phyloP scores from a whole-genome alignment of 2,329 filamentous ascomycete genomes.

The Ciborinia camelliae region DNA sequence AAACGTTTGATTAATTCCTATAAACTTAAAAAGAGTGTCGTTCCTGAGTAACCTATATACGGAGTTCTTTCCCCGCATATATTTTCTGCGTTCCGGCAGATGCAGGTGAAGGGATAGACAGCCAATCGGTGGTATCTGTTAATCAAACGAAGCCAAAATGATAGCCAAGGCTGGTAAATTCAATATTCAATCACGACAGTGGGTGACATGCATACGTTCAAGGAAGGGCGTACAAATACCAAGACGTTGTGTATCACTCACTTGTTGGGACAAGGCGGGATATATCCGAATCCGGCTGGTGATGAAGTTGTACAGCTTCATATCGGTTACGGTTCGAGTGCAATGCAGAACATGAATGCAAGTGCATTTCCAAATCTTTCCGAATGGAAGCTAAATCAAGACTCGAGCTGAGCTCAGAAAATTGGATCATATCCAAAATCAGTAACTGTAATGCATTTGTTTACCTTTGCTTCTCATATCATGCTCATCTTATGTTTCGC shows the following conservation, averaged over 20 bases:
- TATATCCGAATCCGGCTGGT: conserved; percentile 1
- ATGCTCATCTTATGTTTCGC: not conserved
- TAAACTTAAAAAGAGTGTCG: too few species aligned
- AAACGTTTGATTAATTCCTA: not conserved
- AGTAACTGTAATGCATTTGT: not conserved
- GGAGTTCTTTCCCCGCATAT: not conserved
- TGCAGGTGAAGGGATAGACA: not conserved
- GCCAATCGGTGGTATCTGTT: not conserved
- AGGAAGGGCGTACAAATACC: not conserved
- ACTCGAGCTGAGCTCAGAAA: not conserved
- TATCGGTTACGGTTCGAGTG: not conserved
- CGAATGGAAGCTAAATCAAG: not conserved
- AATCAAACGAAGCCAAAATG: not conserved
- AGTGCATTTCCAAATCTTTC: not conserved
- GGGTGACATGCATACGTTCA: conserved; percentile 1
- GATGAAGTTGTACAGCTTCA: not conserved
- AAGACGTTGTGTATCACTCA: not conserved
- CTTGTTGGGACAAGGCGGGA: conserved; percentile 1
- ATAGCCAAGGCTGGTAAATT: conserved; percentile 7
- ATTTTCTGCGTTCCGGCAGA: not conserved
- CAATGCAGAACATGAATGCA: not conserved
- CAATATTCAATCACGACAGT: not conserved
- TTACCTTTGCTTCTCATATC: not conserved
- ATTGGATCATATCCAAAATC: not conserved
- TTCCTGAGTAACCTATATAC: too few species aligned